Base-by-base conservation (phyloP, 306 rosid species). In the Prunus mongolica region DNA sequence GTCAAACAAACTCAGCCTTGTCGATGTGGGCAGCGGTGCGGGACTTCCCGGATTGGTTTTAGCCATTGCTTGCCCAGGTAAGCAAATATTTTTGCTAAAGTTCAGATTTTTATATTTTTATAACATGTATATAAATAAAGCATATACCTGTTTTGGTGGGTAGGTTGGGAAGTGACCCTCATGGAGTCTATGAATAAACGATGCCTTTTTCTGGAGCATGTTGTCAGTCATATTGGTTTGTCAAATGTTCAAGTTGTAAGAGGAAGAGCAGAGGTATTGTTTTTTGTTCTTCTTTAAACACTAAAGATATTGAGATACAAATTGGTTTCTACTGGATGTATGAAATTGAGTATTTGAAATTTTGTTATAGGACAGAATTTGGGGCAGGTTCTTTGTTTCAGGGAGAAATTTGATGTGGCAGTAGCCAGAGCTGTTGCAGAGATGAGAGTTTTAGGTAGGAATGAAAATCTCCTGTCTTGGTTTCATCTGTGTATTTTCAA, bases 391-490 rank as follows among this genome's bases (percentile, higher is more conserved):
- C 81, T 56, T 76, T 77, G 75, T 79, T 89, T 80, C 84, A 83
- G 98, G 82, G 98, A 95, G 86, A 52, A 89, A 81, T 89, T 82
- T 78, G 98, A 95, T 79, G 77, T 95, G 73, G 96, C 93, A 56
- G 90, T 92, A 60, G 97, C 98, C 56, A 92, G 98, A 80, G 98
- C 97, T 3, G 97, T 92, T 74, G 96, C 98, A 1, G 97, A 95
- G 79, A 92, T 93, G 96, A 84, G 98, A 88, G 49, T 88, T 63
- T 82, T 95, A 76, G 96, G 97, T 89, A 81, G 72, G 68, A 57
- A 75, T 68, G 56, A 5, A 45, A 41, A 73, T 22, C 20, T 61
- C 79, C 38, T 64, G 28, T 69, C 15, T 67, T 55, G 55, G 44
- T 38, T 68, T 72, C 30, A 67, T 65, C 49, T 38, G 49, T 83